Evolutionary conservation across 129 eudicot species (phyloP).

Genomic region (Erigeron canadensis): DNA sequence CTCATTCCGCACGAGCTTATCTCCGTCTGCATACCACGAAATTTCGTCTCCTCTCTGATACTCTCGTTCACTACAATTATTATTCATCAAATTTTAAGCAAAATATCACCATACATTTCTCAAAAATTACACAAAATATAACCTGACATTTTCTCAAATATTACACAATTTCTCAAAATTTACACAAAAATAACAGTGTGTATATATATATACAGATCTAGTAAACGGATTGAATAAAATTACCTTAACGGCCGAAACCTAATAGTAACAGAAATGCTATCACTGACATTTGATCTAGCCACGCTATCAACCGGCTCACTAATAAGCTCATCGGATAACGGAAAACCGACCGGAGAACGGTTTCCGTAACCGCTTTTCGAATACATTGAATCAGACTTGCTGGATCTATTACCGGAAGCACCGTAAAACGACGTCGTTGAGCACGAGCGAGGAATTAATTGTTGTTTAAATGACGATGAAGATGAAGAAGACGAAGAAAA

Average conservation of each 20-base stretch:
- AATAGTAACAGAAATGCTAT: constrained; percentile 87
- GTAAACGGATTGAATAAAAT: constrained; percentile 14
- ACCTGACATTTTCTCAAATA: constrained; percentile 32
- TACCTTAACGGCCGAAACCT: constrained; percentile 93
- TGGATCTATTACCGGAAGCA: constrained; percentile 47
- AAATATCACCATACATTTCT: background rate
- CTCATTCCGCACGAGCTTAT: constrained; percentile 82
- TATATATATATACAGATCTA: constrained; percentile 1
- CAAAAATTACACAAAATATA: background rate
- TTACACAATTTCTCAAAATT: constrained; percentile 20
- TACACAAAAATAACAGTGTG: background rate
- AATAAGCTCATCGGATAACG: constrained; percentile 56
- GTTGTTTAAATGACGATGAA: constrained; percentile 45
- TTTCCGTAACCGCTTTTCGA: constrained; percentile 43
- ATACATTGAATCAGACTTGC: constrained; percentile 50
- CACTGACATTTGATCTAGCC: constrained; percentile 70
- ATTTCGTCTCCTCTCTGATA: constrained; percentile 83
- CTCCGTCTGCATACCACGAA: constrained; percentile 91
- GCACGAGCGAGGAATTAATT: constrained; percentile 56
- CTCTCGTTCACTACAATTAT: constrained; percentile 75
- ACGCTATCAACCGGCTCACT: constrained; percentile 52
- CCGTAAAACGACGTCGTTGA: constrained; percentile 47
- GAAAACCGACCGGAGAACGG: constrained; percentile 70
- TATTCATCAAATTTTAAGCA: constrained; percentile 20
- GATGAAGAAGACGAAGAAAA: constrained; percentile 80